phyloP scores from a whole-genome alignment of 2,329 filamentous ascomycete genomes.

The Epichloe sp. region DNA sequence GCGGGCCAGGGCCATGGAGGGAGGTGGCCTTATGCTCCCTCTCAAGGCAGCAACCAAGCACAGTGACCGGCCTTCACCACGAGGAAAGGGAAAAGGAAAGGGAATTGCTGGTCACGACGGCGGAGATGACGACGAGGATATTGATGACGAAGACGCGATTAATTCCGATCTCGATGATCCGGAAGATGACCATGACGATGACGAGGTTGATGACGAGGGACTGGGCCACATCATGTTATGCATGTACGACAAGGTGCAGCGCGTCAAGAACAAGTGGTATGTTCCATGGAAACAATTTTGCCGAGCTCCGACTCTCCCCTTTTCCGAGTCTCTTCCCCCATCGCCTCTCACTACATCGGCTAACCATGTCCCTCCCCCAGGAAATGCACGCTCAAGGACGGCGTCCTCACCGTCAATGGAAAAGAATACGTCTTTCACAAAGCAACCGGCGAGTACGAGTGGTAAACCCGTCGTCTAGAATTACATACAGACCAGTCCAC shows the following conservation, averaged over 20 bases:
- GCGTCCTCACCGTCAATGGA: constrained; percentile 81
- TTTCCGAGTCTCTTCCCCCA: constrained; percentile 7
- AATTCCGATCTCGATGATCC: constrained; percentile 96
- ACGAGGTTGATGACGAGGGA: constrained; percentile 76
- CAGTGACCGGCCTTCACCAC: constrained; percentile 7
- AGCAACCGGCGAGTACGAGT: constrained; percentile 93
- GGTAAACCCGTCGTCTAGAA: constrained; percentile 40
- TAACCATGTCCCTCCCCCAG: constrained; percentile 23
- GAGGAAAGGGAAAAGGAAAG: constrained; percentile 13
- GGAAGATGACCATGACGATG: constrained; percentile 71
- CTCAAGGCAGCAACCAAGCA: constrained; percentile 41
- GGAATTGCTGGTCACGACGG: constrained; percentile 46
- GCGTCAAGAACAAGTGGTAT: constrained; percentile 96
- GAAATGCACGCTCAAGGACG: constrained; percentile 98
- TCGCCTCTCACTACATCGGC: constrained; percentile 1
- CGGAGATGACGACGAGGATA: constrained; percentile 43
- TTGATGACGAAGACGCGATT: constrained; percentile 84
- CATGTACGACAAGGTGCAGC: constrained; percentile 98
- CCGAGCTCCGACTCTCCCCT: not conserved
- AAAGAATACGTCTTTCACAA: constrained; percentile 98
- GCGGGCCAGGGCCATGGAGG: constrained; percentile 56
- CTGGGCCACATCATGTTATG: constrained; percentile 90
- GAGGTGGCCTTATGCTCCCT: constrained; percentile 63
- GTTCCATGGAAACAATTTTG: constrained; percentile 12
- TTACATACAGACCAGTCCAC: too few relatives aligned